phyloP scores from a whole-genome alignment of 768 basidiomycete species.

The Strobilomyces echinocephalus region DNA sequence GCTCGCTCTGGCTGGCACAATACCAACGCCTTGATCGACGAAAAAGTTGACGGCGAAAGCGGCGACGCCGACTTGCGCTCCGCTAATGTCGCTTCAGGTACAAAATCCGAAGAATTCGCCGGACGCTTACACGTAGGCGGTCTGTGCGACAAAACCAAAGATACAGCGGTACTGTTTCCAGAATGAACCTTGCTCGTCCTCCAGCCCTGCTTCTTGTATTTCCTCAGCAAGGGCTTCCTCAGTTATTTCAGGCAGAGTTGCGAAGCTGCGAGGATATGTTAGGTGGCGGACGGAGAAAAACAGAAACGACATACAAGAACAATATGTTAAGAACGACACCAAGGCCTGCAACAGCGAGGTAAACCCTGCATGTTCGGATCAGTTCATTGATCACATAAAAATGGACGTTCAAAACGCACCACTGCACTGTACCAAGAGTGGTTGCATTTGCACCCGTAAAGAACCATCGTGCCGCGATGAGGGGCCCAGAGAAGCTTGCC shows the following conservation, averaged over 20 bases:
- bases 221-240: slow-evolving; percentile 58
- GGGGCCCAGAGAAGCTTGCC: slow-evolving; percentile 67
- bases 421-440: slow-evolving; percentile 63
- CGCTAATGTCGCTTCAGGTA: slow-evolving; percentile 29
- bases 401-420: slow-evolving; percentile 30
- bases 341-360: slow-evolving; percentile 59
- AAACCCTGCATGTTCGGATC: slow-evolving; percentile 42
- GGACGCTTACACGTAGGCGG: slow-evolving; percentile 50
- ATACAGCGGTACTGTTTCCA: slow-evolving; percentile 66
- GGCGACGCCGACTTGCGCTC: slow-evolving; percentile 64
- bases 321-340: slow-evolving; percentile 57
- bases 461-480: slow-evolving; percentile 74
- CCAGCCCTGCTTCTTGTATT: slow-evolving; percentile 38
- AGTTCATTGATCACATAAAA: neutral
- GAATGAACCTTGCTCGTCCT: slow-evolving; percentile 49
- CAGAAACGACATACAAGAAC: slow-evolving; percentile 47
- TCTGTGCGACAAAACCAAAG: slow-evolving; percentile 72
- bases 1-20: slow-evolving; percentile 49
- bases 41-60: slow-evolving; percentile 68
- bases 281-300: neutral
- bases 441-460: slow-evolving; percentile 60
- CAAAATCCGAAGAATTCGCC: neutral
- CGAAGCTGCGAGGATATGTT: slow-evolving; percentile 43
- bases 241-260: slow-evolving; percentile 63
- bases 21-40: slow-evolving; percentile 55